A percentile compares a stretch with the other conserved stretches of the same genome.
These are phyloP conservation scores for Russula sp. DNA, from an alignment of 768 basidiomycete genomes.

Conservation along the genomic window DNA sequence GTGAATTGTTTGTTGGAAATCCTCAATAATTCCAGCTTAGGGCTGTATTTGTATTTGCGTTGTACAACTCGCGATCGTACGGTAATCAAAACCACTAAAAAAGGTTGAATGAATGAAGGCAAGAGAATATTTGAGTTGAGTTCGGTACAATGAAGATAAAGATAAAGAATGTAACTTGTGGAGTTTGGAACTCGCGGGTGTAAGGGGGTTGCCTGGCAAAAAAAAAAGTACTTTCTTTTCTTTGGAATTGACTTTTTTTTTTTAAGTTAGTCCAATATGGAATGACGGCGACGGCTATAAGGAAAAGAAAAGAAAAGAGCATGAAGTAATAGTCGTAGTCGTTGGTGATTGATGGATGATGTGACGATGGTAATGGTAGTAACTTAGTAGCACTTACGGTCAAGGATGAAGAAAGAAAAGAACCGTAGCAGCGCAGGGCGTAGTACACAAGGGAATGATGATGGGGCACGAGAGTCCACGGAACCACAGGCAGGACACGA, in stretches of 20 bases:
- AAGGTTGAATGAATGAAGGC: not conserved
- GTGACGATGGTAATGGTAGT: not conserved
- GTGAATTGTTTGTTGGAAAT: too few relatives aligned
- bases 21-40: not conserved
- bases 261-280: not conserved
- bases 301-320: not conserved
- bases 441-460: constrained; percentile 1
- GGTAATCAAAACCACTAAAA: not conserved
- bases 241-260: not conserved
- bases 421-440: not conserved
- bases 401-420: not conserved
- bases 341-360: not conserved
- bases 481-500: not conserved
- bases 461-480: not conserved
- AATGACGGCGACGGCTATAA: not conserved
- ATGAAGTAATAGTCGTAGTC: constrained; percentile 1
- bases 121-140: too few relatives aligned
- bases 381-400: not conserved
- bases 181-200: too few relatives aligned
- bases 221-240: not conserved
- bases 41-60: not conserved
- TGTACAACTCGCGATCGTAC: not conserved
- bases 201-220: not conserved
- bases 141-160: too few relatives aligned
- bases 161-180: too few relatives aligned